Evolutionary conservation across 164 flowering plant species (phyloP).

Genomic region (Nelumbo lutea): DNA sequence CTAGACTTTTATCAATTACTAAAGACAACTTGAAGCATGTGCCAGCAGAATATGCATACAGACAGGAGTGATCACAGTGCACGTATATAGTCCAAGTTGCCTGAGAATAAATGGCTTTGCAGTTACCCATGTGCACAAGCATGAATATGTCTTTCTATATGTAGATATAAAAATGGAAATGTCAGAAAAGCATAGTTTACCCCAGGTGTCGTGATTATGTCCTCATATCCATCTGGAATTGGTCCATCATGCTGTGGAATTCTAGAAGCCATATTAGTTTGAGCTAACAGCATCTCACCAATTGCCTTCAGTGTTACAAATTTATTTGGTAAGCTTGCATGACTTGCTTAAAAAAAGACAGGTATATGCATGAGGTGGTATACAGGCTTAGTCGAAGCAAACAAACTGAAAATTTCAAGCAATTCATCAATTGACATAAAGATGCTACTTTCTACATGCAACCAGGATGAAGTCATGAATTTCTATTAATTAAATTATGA

Average conservation of each 20-base stretch:
- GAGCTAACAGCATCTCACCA: constrained; percentile 13
- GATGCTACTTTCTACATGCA: too few species aligned
- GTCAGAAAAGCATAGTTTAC: constrained; percentile 22
- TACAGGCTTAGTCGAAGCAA: constrained; percentile 3
- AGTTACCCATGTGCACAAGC: neutral
- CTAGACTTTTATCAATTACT: neutral
- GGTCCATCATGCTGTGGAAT: constrained; percentile 89
- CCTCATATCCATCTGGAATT: constrained; percentile 72
- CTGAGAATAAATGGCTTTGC: too few species aligned
- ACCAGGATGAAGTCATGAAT: too few species aligned
- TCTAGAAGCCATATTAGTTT: constrained; percentile 22
- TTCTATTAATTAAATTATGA: too few species aligned
- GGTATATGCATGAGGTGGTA: neutral
- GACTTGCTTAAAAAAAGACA: constrained; percentile 28
- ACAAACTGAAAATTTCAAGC: neutral
- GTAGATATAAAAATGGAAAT: neutral
- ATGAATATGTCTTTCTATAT: neutral
- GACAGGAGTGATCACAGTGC: neutral
- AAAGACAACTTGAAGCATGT: neutral
- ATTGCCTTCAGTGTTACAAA: constrained; percentile 9
- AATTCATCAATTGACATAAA: too few species aligned
- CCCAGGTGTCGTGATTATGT: constrained; percentile 62
- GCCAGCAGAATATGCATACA: neutral
- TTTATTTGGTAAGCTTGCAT: constrained; percentile 14
- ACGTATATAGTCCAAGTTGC: too few species aligned